Evolutionary conservation across 1,284 basidiomycete genomes (phyloP), one percentile per base, ranked within the genome.

Genomic region (Boletellus deceptivus): DNA sequence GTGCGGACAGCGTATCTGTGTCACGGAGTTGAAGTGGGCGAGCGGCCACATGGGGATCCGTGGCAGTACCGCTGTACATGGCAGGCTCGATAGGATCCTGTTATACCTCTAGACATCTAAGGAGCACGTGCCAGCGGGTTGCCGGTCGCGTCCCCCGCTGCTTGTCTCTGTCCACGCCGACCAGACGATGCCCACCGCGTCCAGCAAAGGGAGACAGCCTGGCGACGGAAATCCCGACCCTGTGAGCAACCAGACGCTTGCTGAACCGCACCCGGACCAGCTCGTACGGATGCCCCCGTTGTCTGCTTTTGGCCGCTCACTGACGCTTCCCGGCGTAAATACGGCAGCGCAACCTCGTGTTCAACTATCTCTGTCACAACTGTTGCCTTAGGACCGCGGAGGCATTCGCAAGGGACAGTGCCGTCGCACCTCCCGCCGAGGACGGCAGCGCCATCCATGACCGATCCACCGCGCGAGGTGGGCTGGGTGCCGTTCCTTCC

Each of bases 341-440:
- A 17, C 43, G 35, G 22, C 49, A 90, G 88, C 81, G 84, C 44
- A 70, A 78, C n/a, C 72, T 94, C 37, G 85, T 94, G 7, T 73
- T 93, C 43, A 86, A 93, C 61, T 94, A 93, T 61, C 77, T 94
- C 4, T 78, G 81, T 51, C 88, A 91, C 60, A 78, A 80, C 40
- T 85, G 86, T 53, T 90, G 86, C 67, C 78, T 82, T 31, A 74
- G 75, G 35, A 87, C 89, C 0, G 89, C 89, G 6, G 72, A 76
- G 33, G 84, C 85, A 0, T 91, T 93, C 59, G 77, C 80, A 9
- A 72, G 73, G 45, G 88, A 91, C 50, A 84, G 83, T 53, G 70
- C 76, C 10, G 72, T 82, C 20, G 75, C 75, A 36, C 79, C 81
- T 47, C 72, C 84, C 18, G 82, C 88, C 59, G 75, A 77, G 10